Base-by-base conservation (phyloP, 2,329 filamentous ascomycete genomes). In the Orbilia ellipsospora region DNA sequence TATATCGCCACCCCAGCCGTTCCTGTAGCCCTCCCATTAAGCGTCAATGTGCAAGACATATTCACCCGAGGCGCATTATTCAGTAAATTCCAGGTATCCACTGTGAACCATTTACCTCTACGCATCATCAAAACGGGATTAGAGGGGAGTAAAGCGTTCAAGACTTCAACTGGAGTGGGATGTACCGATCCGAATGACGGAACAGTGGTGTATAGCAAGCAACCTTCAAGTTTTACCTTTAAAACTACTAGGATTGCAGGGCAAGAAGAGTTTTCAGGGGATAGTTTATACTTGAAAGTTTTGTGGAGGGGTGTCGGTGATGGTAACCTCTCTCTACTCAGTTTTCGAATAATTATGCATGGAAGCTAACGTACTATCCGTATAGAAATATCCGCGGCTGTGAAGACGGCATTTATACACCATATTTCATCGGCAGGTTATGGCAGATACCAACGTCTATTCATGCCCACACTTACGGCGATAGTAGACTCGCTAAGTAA, bases 31-130 rank as follows among this genome's bases (percentile, higher is more conserved):
- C 85, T 99, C 3, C 92, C 93, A 0, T 86, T 99, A 2, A 94
- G 94, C 2, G 95, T 99, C 77, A 98, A 98, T 78, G 95, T 99
- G 4, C 94, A 98, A 80, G 95, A 99, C 79, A 88, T 96, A 28
- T 98, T 98, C 85, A 96, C 97, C 81, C 89, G 92, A 77, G 84
- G 89, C 6, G 86, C 88, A 0, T 85, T 98, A 0, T 95, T 95
- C 80, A 97, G 94, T 0, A 90, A 90, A 8, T 99, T 99, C 81
- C 96, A 92, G 13, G 90, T 99, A 62, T 93, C 92, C 12, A 93
- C 94, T 0, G 57, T 77, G 5, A 92, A 87, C 67, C 82, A 87
- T 23, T 89, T 90, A 31, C 95, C 95, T 0, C 82, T 98, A 8
- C 87, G 91, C 2, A 84, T 99, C 5, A 85, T 91, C 54, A 87